Percentiles rank a stretch among this genome's conserved stretches.
These are phyloP conservation scores for Larix sibirica DNA, from an alignment of 83 land plant species.

Conservation along the genomic window DNA sequence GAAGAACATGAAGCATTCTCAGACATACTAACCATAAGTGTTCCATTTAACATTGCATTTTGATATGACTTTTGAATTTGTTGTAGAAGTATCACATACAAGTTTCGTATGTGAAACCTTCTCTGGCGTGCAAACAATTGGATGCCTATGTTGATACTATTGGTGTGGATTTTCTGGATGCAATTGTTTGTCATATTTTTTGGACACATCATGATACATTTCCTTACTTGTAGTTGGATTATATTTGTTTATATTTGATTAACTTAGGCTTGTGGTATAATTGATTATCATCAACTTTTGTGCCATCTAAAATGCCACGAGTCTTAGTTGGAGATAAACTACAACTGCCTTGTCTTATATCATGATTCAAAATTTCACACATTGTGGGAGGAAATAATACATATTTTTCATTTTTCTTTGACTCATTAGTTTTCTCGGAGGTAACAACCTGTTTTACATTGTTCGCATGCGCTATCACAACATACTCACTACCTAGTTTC, in stretches of 20 bases:
- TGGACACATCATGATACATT: background rate
- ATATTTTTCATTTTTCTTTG: background rate
- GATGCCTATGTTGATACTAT: background rate
- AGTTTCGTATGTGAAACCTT: conserved; percentile 9
- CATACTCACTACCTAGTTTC: background rate
- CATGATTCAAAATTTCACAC: background rate
- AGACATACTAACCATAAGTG: background rate
- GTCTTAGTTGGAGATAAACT: background rate
- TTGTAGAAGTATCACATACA: background rate
- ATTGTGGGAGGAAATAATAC: background rate
- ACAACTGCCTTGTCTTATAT: background rate
- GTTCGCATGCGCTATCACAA: background rate
- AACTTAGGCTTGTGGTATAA: background rate
- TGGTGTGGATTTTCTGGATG: background rate
- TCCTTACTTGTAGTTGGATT: background rate
- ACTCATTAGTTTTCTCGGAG: background rate
- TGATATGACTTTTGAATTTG: conserved; percentile 2
- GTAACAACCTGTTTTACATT: background rate
- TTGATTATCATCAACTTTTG: background rate
- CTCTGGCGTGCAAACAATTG: background rate
- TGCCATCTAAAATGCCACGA: background rate
- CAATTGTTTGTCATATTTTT: background rate
- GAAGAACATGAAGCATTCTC: conserved; percentile 9
- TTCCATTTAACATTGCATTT: background rate
- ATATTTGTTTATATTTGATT: background rate